These are phyloP conservation scores for Ulvella scutata DNA, from an alignment of 139 green algal species.

Conservation along the genomic window DNA sequence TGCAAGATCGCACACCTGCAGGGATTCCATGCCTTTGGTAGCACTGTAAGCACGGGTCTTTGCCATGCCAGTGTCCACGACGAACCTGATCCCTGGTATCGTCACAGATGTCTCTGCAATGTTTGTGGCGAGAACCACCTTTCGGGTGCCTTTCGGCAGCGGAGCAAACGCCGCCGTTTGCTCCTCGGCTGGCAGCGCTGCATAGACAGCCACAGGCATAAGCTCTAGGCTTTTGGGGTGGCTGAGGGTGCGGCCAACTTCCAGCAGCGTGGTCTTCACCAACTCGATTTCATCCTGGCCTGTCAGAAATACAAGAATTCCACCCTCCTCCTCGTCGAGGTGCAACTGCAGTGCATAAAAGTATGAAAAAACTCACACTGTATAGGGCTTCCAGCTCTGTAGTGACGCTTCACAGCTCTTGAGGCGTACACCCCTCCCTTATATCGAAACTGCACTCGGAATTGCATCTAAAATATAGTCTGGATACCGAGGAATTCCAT, in stretches of 20 bases:
- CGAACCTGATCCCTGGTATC: conserved; percentile 66
- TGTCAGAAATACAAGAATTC: conserved; percentile 86
- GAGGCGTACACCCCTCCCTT: too few species aligned
- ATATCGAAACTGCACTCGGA: too few species aligned
- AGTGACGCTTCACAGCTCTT: too few species aligned
- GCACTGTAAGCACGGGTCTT: conserved; percentile 69
- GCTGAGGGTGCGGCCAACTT: neutral
- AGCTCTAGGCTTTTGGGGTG: conserved; percentile 16
- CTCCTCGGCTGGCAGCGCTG: conserved; percentile 59
- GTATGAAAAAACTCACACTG: too few species aligned
- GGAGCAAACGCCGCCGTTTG: conserved; percentile 66
- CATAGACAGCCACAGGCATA: conserved; percentile 56
- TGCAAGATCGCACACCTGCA: conserved; percentile 23
- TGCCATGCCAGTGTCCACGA: conserved; percentile 65
- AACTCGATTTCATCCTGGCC: conserved; percentile 25
- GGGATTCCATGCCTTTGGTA: conserved; percentile 50
- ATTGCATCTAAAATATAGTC: too few species aligned
- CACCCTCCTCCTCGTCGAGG: conserved; percentile 42
- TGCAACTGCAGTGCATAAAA: conserved; percentile 45
- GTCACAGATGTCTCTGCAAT: conserved; percentile 90
- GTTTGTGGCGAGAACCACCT: conserved; percentile 82
- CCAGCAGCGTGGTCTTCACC: conserved; percentile 28
- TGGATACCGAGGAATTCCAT: too few species aligned
- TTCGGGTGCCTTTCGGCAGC: conserved; percentile 36
- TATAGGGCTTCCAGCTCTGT: too few species aligned